A percentile compares a stretch with the other conserved stretches of the same genome.
Conservation (phyloP, 352 stramenopile genomes). For the Phytophthora cactorum region DNA sequence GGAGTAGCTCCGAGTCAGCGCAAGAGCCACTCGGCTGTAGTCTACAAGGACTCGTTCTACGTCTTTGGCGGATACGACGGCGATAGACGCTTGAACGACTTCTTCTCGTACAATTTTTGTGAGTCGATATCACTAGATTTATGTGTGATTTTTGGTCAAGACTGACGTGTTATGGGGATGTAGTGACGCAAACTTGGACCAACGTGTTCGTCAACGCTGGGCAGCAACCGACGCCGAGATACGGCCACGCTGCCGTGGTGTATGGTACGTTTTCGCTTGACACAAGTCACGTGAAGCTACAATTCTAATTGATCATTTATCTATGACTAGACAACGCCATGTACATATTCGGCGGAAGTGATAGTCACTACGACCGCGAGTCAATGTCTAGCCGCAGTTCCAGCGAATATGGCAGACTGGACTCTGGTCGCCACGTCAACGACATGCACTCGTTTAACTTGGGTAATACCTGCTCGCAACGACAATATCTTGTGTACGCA, state of each 20-base stretch:
- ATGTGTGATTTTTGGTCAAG: conserved; percentile 1
- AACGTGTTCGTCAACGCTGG: conserved; percentile 80
- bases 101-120: conserved; percentile 95
- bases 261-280: conserved; percentile 50
- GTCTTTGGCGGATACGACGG: conserved; percentile 96
- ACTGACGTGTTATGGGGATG: conserved; percentile 1
- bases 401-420: conserved; percentile 90
- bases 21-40: conserved; percentile 93
- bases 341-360: conserved; percentile 50
- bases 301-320: conserved; percentile 5
- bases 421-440: conserved; percentile 87
- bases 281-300: not conserved
- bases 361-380: conserved; percentile 56
- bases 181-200: conserved; percentile 86
- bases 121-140: conserved; percentile 17
- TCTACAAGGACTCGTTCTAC: conserved; percentile 93
- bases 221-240: conserved; percentile 90
- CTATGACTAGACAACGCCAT: conserved; percentile 33
- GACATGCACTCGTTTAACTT: conserved; percentile 98
- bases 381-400: conserved; percentile 85
- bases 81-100: conserved; percentile 92
- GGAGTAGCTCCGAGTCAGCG: conserved; percentile 83
- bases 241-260: conserved; percentile 95
- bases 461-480: conserved; percentile 35
- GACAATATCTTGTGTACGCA: not conserved